A percentile compares a stretch with the other conserved stretches of the same genome.
These are phyloP conservation scores for Saturnispora saitoi DNA, from an alignment of 805 yeast genomes.

Conservation along the genomic window DNA sequence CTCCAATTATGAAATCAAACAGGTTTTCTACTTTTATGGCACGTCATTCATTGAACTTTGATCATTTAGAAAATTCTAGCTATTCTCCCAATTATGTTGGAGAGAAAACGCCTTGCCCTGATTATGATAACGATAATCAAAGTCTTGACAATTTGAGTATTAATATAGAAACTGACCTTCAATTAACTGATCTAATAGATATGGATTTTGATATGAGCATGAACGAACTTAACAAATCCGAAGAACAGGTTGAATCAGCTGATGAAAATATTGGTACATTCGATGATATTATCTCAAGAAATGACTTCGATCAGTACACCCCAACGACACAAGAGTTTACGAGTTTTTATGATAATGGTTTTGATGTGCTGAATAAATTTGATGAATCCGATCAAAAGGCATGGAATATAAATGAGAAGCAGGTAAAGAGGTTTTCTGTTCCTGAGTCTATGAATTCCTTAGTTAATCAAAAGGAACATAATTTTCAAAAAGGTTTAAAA, in stretches of 20 bases:
- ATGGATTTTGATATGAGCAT: conserved; percentile 7
- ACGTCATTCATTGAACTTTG: neutral
- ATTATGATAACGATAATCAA: neutral
- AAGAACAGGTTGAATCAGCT: neutral
- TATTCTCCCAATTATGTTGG: neutral
- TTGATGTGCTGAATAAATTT: neutral
- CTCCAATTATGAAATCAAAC: neutral
- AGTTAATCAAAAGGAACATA: neutral
- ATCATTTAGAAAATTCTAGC: no score
- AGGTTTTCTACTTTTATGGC: neutral
- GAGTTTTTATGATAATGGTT: neutral
- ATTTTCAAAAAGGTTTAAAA: neutral
- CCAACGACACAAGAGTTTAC: neutral
- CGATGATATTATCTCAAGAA: neutral
- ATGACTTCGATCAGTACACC: neutral
- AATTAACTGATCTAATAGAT: conserved; percentile 4
- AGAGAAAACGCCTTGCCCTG: neutral
- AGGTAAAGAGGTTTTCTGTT: neutral
- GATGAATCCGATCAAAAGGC: neutral
- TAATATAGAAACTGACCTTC: neutral
- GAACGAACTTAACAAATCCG: neutral
- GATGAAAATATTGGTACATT: neutral
- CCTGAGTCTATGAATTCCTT: neutral
- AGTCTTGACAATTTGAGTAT: neutral
- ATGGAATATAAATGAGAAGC: neutral